phyloP scores from a whole-genome alignment of 306 rosid species.

The Inga laurina region DNA sequence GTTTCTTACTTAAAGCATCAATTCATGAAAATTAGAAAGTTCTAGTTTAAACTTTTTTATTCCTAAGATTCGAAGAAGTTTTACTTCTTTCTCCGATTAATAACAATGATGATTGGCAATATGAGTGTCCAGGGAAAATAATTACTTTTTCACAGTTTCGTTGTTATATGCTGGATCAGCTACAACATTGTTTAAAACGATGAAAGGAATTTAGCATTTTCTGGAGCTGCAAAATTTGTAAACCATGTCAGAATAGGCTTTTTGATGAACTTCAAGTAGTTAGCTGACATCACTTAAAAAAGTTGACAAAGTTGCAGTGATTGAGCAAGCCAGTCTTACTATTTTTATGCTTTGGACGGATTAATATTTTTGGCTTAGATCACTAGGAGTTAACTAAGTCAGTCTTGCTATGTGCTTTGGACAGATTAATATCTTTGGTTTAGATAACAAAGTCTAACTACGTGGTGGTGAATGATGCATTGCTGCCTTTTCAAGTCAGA shows the following conservation, averaged over 20 bases:
- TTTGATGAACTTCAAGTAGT: slow-evolving; percentile 2
- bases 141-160: not conserved
- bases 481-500: not conserved
- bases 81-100: not conserved
- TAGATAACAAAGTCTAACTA: slow-evolving; percentile 19
- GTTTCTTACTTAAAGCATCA: not conserved
- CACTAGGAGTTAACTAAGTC: slow-evolving; percentile 7
- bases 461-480: slow-evolving; percentile 3
- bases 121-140: not conserved
- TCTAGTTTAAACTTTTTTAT: not conserved
- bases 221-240: not conserved
- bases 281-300: not conserved
- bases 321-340: slow-evolving; percentile 2
- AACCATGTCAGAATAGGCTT: not conserved
- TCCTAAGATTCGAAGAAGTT: not conserved
- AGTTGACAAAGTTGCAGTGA: not conserved
- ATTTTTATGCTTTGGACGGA: not conserved
- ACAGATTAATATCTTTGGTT: slow-evolving; percentile 15
- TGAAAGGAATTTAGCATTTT: slow-evolving; percentile 11
- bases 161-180: not conserved
- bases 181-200: not conserved
- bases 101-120: not conserved
- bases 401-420: slow-evolving; percentile 2
- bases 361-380: not conserved
- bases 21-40: not conserved